phyloP scores from a whole-genome alignment of 2,329 filamentous ascomycete genomes.

The Sclerotinia spermophila region DNA sequence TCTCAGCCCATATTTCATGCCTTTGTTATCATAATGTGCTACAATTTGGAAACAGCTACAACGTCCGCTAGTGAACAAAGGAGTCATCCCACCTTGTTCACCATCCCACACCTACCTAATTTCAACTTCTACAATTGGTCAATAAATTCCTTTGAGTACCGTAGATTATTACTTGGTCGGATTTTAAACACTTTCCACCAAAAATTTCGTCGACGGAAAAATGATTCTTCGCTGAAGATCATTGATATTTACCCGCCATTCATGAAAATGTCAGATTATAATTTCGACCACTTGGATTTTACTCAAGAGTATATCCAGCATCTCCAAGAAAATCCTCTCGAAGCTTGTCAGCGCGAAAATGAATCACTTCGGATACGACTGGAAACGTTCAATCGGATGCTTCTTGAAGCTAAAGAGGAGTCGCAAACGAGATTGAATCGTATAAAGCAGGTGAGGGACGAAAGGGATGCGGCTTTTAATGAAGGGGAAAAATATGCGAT shows the following conservation, averaged over 20 bases:
- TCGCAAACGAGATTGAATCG: background rate
- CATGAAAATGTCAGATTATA: slow-evolving; percentile 13
- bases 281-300: background rate
- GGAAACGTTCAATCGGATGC: background rate
- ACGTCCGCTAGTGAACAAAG: slow-evolving; percentile 3
- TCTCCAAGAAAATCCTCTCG: slow-evolving; percentile 1
- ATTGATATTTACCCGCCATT: background rate
- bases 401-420: background rate
- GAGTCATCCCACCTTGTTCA: background rate
- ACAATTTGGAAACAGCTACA: slow-evolving; percentile 2
- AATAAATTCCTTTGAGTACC: background rate
- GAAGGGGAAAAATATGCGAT: background rate
- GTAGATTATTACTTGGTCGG: background rate
- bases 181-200: background rate
- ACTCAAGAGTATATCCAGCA: background rate
- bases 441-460: background rate
- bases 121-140: background rate
- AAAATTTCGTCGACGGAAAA: background rate
- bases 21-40: background rate
- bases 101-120: background rate
- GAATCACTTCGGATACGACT: background rate
- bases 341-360: slow-evolving; percentile 15
- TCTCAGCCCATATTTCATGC: background rate
- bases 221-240: background rate
- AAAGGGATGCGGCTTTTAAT: background rate